Evolutionary conservation across 176 grass and related monocot genomes (phyloP).

Genomic region (Phragmites australis): DNA sequence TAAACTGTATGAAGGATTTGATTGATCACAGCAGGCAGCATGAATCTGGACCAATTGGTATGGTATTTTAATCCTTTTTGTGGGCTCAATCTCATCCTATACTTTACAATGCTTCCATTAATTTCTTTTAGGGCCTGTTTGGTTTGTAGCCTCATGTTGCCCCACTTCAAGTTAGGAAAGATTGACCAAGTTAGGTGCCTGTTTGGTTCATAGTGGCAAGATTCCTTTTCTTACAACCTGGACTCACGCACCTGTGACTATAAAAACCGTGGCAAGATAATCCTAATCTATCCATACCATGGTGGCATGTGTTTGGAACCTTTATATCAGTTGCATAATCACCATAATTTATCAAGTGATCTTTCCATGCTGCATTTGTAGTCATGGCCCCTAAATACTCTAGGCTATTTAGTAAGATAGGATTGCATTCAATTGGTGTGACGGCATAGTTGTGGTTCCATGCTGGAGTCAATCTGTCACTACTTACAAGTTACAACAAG

Average conservation of each 20-base stretch:
- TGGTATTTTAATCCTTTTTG: neutral
- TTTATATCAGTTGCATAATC: neutral
- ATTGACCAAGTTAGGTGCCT: neutral
- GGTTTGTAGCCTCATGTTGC: neutral
- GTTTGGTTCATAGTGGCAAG: neutral
- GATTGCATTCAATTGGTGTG: neutral
- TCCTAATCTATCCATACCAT: neutral
- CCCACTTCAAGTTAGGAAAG: neutral
- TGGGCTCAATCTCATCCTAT: constrained; percentile 1
- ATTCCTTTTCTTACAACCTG: neutral
- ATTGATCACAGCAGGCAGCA: constrained; percentile 94
- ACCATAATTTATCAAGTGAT: constrained; percentile 7
- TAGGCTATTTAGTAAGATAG: neutral
- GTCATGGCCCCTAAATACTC: neutral
- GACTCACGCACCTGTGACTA: neutral
- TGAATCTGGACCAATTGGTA: constrained; percentile 87
- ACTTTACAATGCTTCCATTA: neutral
- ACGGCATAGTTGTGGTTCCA: neutral
- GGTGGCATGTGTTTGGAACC: neutral
- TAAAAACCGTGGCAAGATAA: neutral
- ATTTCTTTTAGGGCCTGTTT: constrained; percentile 1
- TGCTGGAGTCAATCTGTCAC: neutral
- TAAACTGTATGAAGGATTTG: constrained; percentile 99
- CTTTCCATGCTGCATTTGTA: neutral
- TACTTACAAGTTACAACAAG: neutral